Conservation (phyloP, 2,329 filamentous ascomycete genomes). For the Stagonosporopsis tanaceti region DNA sequence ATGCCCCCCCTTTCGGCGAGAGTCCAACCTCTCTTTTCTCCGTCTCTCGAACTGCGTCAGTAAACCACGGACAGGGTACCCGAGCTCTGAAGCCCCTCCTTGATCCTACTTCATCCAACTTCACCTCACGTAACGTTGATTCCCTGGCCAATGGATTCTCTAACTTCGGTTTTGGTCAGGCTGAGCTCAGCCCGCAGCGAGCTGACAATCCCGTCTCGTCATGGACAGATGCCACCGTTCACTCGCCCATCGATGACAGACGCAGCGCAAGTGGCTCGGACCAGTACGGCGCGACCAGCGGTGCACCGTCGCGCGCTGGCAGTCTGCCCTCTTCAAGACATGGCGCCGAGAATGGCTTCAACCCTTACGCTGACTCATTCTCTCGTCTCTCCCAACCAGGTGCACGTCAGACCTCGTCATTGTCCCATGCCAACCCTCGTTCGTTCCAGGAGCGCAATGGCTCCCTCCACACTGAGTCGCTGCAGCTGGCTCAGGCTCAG, state of each 20-base stretch:
- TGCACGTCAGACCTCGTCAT: slow-evolving; percentile 58
- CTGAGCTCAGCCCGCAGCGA: slow-evolving; percentile 39
- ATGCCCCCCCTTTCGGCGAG: slow-evolving; percentile 23
- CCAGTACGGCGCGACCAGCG: slow-evolving; percentile 56
- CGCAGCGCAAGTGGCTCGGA: slow-evolving; percentile 51
- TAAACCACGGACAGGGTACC: slow-evolving; percentile 32
- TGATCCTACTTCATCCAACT: slow-evolving; percentile 44
- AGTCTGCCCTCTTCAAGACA: slow-evolving; percentile 66
- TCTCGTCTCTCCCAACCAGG: slow-evolving; percentile 42
- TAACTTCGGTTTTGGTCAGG: slow-evolving; percentile 43
- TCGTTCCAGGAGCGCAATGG: slow-evolving; percentile 49
- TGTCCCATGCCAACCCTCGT: slow-evolving; percentile 57
- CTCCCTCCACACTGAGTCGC: slow-evolving; percentile 49
- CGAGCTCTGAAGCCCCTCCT: slow-evolving; percentile 43
- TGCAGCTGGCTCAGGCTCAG: slow-evolving; percentile 35
- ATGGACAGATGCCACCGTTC: slow-evolving; percentile 47
- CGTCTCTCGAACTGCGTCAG: slow-evolving; percentile 30
- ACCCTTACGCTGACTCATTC: slow-evolving; percentile 40
- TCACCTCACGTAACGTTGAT: slow-evolving; percentile 42
- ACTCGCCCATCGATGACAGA: slow-evolving; percentile 55
- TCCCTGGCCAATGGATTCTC: slow-evolving; percentile 44
- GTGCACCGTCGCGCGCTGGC: slow-evolving; percentile 60
- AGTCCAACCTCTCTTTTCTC: slow-evolving; percentile 39
- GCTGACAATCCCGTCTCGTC: slow-evolving; percentile 38
- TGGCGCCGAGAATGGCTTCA: slow-evolving; percentile 51